Evolutionary conservation across 257 asterid species (phyloP).

Genomic region (Ligustrum vulgare): DNA sequence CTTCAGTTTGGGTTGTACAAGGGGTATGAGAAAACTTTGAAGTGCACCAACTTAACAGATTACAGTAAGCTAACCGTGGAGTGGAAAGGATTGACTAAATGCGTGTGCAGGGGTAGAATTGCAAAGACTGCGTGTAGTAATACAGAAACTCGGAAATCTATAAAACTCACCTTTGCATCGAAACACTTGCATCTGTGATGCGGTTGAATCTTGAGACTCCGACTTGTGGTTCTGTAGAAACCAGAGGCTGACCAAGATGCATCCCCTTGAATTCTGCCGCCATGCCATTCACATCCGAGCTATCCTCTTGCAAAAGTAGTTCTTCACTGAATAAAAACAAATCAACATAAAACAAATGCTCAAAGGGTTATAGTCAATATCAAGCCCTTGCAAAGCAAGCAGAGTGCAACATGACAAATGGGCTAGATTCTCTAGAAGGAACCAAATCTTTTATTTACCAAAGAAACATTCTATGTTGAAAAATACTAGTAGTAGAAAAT

Average conservation of each 20-base stretch:
- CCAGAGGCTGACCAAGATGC: conserved; percentile 58
- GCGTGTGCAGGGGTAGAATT: neutral
- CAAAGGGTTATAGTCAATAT: neutral
- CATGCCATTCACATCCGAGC: conserved; percentile 62
- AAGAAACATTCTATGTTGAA: neutral
- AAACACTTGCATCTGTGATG: conserved; percentile 41
- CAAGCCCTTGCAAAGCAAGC: neutral
- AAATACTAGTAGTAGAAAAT: neutral
- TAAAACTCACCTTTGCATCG: conserved; percentile 59
- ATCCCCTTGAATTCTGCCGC: conserved; percentile 68
- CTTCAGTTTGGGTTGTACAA: neutral
- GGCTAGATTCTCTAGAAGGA: neutral
- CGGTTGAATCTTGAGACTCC: conserved; percentile 59
- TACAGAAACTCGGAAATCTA: conserved; percentile 1
- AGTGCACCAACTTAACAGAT: neutral
- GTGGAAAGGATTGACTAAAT: neutral
- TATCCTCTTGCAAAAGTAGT: conserved; percentile 87
- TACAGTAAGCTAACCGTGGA: neutral
- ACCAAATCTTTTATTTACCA: neutral
- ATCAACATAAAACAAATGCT: conserved; percentile 3
- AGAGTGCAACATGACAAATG: neutral
- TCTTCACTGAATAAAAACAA: conserved; percentile 69
- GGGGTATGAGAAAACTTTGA: neutral
- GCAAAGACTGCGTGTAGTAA: neutral
- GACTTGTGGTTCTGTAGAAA: conserved; percentile 44